phyloP scores from a whole-genome alignment of 1,284 basidiomycete species.

The Heterobasidion parviporum region DNA sequence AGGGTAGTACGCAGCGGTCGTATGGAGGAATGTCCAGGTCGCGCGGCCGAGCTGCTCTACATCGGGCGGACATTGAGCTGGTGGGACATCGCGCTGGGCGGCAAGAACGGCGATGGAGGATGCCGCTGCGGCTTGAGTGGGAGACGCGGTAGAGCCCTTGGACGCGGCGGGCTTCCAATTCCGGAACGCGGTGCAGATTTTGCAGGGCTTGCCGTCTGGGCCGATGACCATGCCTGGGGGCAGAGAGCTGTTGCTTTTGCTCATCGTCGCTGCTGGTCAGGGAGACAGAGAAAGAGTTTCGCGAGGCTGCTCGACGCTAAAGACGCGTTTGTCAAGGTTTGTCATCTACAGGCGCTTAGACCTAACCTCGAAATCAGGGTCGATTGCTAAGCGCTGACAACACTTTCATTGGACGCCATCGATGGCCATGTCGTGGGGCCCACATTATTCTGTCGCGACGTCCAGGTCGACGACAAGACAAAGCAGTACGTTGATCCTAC shows the following conservation, averaged over 20 bases:
- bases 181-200: slow-evolving; percentile 78
- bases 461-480: not conserved
- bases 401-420: no score
- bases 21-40: slow-evolving; percentile 94
- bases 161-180: slow-evolving; percentile 50
- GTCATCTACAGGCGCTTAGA: not conserved
- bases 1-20: slow-evolving; percentile 92
- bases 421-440: no score
- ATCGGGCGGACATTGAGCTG: slow-evolving; percentile 78
- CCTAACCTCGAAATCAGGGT: not conserved
- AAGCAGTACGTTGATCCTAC: no score
- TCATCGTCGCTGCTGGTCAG: not conserved
- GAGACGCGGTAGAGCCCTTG: slow-evolving; percentile 22
- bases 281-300: not conserved
- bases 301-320: not conserved
- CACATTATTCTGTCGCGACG: no score
- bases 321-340: not conserved
- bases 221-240: slow-evolving; percentile 83
- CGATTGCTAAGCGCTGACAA: no score
- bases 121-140: slow-evolving; percentile 32
- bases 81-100: slow-evolving; percentile 31
- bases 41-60: slow-evolving; percentile 80
- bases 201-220: slow-evolving; percentile 91
- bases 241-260: slow-evolving; percentile 11
- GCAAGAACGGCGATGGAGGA: slow-evolving; percentile 25